A percentile compares a stretch with the other conserved stretches of the same genome.
Conservation (phyloP, 2,329 filamentous ascomycete genomes). For the Didymella exigua region DNA sequence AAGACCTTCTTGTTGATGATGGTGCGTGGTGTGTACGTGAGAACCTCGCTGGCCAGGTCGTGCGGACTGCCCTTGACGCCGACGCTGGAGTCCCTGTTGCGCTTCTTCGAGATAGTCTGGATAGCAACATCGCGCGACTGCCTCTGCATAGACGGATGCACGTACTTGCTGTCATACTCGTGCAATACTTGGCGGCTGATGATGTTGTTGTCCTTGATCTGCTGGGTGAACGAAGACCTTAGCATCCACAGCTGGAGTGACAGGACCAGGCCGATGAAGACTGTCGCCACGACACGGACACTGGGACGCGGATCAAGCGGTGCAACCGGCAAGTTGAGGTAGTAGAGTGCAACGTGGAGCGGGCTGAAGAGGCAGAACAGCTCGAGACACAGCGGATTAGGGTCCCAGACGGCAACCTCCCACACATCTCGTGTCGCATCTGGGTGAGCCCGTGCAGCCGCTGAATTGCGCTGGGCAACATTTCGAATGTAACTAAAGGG, state of each 20-base stretch:
- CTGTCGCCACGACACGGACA: conserved; percentile 80
- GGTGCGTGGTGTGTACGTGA: conserved; percentile 66
- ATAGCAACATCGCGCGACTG: conserved; percentile 78
- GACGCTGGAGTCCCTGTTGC: conserved; percentile 44
- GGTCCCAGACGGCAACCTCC: conserved; percentile 94
- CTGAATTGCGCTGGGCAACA: conserved; percentile 67
- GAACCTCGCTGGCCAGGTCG: conserved; percentile 57
- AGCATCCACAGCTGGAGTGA: conserved; percentile 78
- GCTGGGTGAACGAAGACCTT: conserved; percentile 76
- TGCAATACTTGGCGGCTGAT: conserved; percentile 91
- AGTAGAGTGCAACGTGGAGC: conserved; percentile 88
- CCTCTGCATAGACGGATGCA: conserved; percentile 86
- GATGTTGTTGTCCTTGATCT: conserved; percentile 80
- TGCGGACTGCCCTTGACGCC: conserved; percentile 50
- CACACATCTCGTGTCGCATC: conserved; percentile 86
- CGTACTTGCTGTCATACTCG: conserved; percentile 95
- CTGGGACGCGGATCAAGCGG: conserved; percentile 80
- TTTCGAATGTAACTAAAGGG: conserved; percentile 76
- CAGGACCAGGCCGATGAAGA: conserved; percentile 76
- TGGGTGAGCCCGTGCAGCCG: conserved; percentile 83
- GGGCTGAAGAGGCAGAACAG: conserved; percentile 93
- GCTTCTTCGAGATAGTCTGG: conserved; percentile 63
- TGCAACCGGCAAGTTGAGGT: conserved; percentile 80
- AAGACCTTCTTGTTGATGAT: conserved; percentile 76
- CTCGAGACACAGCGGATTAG: conserved; percentile 78